phyloP scores from a whole-genome alignment of 78 protist genomes.

The Dictyostelium brefeldianum region DNA sequence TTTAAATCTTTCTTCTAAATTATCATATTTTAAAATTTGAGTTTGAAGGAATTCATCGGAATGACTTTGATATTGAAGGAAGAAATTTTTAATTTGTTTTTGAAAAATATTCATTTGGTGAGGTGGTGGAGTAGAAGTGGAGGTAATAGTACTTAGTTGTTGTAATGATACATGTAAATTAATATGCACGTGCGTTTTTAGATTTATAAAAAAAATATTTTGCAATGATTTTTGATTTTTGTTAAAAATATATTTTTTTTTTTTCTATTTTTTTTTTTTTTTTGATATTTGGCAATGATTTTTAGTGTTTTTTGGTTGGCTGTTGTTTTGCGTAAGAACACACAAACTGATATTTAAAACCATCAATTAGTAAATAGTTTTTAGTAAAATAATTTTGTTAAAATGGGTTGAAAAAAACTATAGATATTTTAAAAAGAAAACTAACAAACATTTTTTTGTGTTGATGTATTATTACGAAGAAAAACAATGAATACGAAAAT shows the following conservation, averaged over 20 bases:
- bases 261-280: not conserved
- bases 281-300: not conserved
- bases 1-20: not conserved
- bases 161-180: not conserved
- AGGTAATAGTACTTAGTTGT: too few relatives aligned
- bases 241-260: not conserved
- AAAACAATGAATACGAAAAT: too few relatives aligned
- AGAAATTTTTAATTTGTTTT: slow-evolving; percentile 10
- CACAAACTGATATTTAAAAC: too few relatives aligned
- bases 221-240: not conserved
- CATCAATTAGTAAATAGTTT: too few relatives aligned
- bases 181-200: not conserved
- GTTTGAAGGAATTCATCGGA: not conserved
- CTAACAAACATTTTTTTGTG: too few relatives aligned
- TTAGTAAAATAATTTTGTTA: too few relatives aligned
- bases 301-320: too few relatives aligned
- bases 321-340: too few relatives aligned
- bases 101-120: slow-evolving; percentile 12
- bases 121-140: too few relatives aligned
- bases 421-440: too few relatives aligned
- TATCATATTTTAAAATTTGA: not conserved
- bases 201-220: not conserved
- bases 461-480: too few relatives aligned
- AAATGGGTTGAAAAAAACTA: too few relatives aligned
- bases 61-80: not conserved